Conservation (phyloP, 441 rosid species). For the Erodium trifolium region DNA sequence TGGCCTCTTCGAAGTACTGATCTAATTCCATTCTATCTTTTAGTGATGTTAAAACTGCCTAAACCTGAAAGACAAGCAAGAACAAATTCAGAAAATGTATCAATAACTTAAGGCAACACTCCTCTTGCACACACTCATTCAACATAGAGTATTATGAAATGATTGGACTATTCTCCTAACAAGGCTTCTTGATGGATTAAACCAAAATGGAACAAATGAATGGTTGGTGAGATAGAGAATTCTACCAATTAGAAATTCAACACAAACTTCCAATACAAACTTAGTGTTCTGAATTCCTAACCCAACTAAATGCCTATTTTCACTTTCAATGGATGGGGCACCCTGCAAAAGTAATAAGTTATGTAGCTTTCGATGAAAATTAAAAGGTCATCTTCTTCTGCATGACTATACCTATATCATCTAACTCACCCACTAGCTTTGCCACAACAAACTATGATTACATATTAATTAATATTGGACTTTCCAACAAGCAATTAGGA, state of each 20-base stretch:
- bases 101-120: neutral
- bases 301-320: neutral
- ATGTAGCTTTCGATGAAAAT: neutral
- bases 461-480: neutral
- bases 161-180: neutral
- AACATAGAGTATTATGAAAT: neutral
- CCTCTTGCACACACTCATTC: too few relatives aligned
- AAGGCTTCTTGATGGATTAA: too few relatives aligned
- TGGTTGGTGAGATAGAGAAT: neutral
- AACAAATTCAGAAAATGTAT: neutral
- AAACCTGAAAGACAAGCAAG: slow-evolving; percentile 20
- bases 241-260: neutral
- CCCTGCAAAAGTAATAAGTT: neutral
- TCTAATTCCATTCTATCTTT: slow-evolving; percentile 32
- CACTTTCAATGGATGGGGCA: neutral
- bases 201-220: neutral
- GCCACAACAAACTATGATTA: neutral
- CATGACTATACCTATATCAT: neutral
- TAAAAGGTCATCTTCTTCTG: neutral
- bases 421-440: neutral
- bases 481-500: neutral
- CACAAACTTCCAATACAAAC: neutral
- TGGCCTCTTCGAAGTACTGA: slow-evolving; percentile 33
- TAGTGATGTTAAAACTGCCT: neutral
- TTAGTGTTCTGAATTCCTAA: neutral